phyloP scores from a whole-genome alignment of 352 stramenopile genomes.

The Globisporangium perplexum region DNA sequence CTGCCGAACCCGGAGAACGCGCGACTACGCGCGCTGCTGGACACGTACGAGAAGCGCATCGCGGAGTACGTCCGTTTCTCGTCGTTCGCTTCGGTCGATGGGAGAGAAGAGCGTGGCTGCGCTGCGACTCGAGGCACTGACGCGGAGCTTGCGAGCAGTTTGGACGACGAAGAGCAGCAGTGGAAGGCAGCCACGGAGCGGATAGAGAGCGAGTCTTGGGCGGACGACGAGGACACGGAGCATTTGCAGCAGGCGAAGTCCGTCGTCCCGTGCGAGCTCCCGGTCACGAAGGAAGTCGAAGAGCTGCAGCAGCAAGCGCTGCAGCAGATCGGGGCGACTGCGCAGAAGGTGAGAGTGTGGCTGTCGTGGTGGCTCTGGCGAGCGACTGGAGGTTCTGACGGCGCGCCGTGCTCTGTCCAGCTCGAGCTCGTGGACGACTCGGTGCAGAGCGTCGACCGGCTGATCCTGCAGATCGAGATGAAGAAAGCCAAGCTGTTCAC shows the following conservation, averaged over 20 bases:
- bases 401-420: constrained; percentile 12
- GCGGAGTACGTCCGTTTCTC: constrained; percentile 18
- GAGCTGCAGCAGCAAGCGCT: constrained; percentile 41
- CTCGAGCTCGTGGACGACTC: constrained; percentile 52
- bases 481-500: constrained; percentile 64
- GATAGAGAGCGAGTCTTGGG: constrained; percentile 23
- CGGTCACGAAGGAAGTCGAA: constrained; percentile 38
- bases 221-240: constrained; percentile 9
- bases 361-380: not conserved
- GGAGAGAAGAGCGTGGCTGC: not conserved
- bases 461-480: constrained; percentile 62
- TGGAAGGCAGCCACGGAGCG: constrained; percentile 39
- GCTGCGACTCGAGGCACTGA: not conserved
- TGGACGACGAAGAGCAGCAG: constrained; percentile 47
- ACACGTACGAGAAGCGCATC: constrained; percentile 38
- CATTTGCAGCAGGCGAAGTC: constrained; percentile 7
- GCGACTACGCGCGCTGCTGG: constrained; percentile 40
- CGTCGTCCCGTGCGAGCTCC: constrained; percentile 26
- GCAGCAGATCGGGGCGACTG: constrained; percentile 34
- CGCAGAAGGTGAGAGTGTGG: constrained; percentile 24
- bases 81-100: not conserved
- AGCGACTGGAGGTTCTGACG: not conserved
- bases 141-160: constrained; percentile 8
- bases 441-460: constrained; percentile 56
- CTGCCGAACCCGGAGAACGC: constrained; percentile 60